Evolutionary conservation across 148 eudicot species (phyloP).

Genomic region (Fallopia convolvulus): DNA sequence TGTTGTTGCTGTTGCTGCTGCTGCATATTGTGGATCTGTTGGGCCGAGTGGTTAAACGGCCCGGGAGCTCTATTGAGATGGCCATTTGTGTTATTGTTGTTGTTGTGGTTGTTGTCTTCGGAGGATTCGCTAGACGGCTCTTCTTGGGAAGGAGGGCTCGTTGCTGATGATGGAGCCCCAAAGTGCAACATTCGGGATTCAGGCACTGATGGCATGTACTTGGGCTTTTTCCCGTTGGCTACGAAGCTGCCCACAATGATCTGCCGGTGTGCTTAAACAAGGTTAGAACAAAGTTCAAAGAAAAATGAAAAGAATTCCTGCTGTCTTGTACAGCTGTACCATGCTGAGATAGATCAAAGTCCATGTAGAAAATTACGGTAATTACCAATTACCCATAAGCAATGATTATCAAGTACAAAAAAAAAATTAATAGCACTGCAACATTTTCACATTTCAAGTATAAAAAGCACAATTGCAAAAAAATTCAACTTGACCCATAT

Average conservation of each 20-base stretch:
- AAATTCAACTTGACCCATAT: background rate
- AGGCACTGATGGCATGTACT: conserved; percentile 53
- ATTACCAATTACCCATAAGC: background rate
- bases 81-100: conserved; percentile 13
- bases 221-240: conserved; percentile 68
- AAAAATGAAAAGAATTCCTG: background rate
- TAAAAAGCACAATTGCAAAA: background rate
- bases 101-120: conserved; percentile 31
- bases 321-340: too few relatives aligned
- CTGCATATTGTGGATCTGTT: conserved; percentile 48
- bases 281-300: background rate
- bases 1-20: conserved; percentile 6
- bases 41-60: conserved; percentile 43
- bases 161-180: conserved; percentile 34
- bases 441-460: background rate
- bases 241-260: conserved; percentile 88
- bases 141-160: conserved; percentile 53
- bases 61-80: conserved; percentile 35
- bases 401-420: background rate
- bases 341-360: background rate
- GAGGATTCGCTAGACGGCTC: conserved; percentile 68
- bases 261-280: conserved; percentile 23
- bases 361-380: background rate
- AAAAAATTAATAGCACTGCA: background rate
- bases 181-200: conserved; percentile 33